phyloP scores from a whole-genome alignment of 2,329 filamentous ascomycete genomes.

The Paecilomyces sp. region DNA sequence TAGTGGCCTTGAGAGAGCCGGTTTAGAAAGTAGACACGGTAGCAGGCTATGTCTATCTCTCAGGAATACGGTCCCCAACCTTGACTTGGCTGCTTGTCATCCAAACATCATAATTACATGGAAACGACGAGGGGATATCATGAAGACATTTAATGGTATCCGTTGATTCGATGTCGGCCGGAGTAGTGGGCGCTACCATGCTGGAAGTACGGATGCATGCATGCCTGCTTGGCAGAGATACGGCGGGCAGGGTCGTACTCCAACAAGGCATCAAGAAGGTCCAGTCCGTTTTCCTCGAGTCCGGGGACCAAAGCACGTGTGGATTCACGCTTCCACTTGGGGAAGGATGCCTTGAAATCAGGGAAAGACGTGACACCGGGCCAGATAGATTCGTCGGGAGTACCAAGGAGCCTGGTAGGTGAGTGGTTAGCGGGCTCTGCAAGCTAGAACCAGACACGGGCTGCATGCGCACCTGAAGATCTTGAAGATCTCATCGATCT shows the following conservation, averaged over 20 bases:
- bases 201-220: slow-evolving; percentile 75
- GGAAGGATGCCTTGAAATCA: slow-evolving; percentile 87
- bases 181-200: slow-evolving; percentile 44
- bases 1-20: slow-evolving; percentile 6
- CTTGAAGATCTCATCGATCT: slow-evolving; percentile 93
- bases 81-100: slow-evolving; percentile 5
- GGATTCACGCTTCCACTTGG: slow-evolving; percentile 75
- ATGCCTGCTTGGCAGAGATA: slow-evolving; percentile 83
- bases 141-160: slow-evolving; percentile 27
- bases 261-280: slow-evolving; percentile 58
- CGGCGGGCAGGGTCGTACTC: slow-evolving; percentile 82
- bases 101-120: slow-evolving; percentile 11
- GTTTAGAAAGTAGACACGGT: slow-evolving; percentile 4
- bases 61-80: not conserved
- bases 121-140: slow-evolving; percentile 6
- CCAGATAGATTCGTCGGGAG: slow-evolving; percentile 74
- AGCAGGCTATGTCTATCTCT: not conserved
- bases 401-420: slow-evolving; percentile 61
- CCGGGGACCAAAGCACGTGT: slow-evolving; percentile 60
- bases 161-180: slow-evolving; percentile 32
- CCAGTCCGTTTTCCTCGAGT: slow-evolving; percentile 56
- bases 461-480: slow-evolving; percentile 65
- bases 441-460: not conserved
- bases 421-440: not conserved
- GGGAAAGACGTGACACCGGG: slow-evolving; percentile 91